Evolutionary conservation across 176 grass and related monocot species (phyloP).

Genomic region (Thinopyrum elongatum): DNA sequence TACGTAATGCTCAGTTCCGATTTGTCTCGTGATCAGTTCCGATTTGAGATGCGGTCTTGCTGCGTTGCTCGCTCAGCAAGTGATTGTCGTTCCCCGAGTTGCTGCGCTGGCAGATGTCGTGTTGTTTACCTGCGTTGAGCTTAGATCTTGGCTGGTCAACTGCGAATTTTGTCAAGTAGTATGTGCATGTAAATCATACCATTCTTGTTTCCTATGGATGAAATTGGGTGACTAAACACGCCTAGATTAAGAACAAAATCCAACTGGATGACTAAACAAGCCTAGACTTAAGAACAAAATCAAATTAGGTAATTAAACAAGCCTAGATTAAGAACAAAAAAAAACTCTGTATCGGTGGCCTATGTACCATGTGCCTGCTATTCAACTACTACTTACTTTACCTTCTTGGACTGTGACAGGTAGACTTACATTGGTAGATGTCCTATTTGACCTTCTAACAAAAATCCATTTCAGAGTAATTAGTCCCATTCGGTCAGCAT

Average conservation of each 20-base stretch:
- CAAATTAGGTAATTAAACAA: not conserved
- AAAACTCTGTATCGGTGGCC: not conserved
- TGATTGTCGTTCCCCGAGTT: not conserved
- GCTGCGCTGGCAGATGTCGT: not conserved
- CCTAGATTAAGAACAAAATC: slow-evolving; percentile 3
- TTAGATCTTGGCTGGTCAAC: slow-evolving; percentile 44
- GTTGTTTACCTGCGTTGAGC: not conserved
- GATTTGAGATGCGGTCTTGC: not conserved
- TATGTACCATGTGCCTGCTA: not conserved
- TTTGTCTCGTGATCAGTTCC: not conserved
- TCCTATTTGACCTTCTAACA: not conserved
- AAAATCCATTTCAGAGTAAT: not conserved
- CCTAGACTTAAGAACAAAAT: slow-evolving; percentile 7
- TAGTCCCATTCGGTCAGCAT: not conserved
- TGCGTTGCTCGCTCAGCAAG: not conserved
- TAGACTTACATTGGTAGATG: not conserved
- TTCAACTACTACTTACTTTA: slow-evolving; percentile 7
- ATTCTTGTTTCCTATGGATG: not conserved
- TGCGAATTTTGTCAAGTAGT: not conserved
- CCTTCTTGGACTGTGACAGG: not conserved
- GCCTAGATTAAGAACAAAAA: slow-evolving; percentile 5
- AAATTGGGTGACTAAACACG: not conserved
- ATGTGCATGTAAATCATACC: not conserved
- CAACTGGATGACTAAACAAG: not conserved
- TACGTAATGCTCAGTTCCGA: too few relatives aligned